phyloP scores from a whole-genome alignment of 129 eudicot species.

The Apium graveolens region DNA sequence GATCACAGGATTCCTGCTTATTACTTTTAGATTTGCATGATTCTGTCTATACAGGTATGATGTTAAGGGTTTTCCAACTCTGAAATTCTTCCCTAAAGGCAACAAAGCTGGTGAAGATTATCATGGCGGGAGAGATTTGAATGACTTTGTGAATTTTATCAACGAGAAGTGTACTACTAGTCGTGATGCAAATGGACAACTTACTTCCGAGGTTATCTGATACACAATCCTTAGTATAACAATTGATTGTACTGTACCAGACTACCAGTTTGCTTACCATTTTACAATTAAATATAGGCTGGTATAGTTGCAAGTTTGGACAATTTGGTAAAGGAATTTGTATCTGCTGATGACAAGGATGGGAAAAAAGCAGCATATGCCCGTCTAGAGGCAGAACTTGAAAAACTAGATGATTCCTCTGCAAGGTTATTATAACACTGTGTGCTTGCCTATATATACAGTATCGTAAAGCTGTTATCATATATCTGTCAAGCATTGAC shows the following conservation, averaged over 20 bases:
- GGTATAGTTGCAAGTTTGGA: constrained; percentile 63
- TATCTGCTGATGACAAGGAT: constrained; percentile 37
- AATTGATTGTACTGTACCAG: neutral
- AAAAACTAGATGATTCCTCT: constrained; percentile 69
- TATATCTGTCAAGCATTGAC: neutral
- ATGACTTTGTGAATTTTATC: constrained; percentile 61
- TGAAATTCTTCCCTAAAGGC: constrained; percentile 76
- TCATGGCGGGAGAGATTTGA: constrained; percentile 49
- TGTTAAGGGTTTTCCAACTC: constrained; percentile 59
- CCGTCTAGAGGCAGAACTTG: constrained; percentile 64
- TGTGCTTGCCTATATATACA: neutral
- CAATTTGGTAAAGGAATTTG: constrained; percentile 65
- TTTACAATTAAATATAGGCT: constrained; percentile 42
- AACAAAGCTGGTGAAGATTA: constrained; percentile 87
- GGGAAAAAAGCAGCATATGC: constrained; percentile 44
- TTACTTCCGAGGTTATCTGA: constrained; percentile 52
- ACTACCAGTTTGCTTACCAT: constrained; percentile 1
- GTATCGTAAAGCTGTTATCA: neutral
- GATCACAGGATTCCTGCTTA: neutral
- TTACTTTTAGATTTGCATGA: neutral
- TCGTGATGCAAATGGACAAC: constrained; percentile 75
- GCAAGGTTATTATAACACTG: constrained; percentile 46
- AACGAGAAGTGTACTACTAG: constrained; percentile 73
- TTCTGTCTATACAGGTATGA: constrained; percentile 42
- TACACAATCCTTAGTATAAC: neutral